A percentile compares a stretch with the other conserved stretches of the same genome.
phyloP scores from a whole-genome alignment of 179 eudicot genomes.

The Vitellaria paradoxa region DNA sequence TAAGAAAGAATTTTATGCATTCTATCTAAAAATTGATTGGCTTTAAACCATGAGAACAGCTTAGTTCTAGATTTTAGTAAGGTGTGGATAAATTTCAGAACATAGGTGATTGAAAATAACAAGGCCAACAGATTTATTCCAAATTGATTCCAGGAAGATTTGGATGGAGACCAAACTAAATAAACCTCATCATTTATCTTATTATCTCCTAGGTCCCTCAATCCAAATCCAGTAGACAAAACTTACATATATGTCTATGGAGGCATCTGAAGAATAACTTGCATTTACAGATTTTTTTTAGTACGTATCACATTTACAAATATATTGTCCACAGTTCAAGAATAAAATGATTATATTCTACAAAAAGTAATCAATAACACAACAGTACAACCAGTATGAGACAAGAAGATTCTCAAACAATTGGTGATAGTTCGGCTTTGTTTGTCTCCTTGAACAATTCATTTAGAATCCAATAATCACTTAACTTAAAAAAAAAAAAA shows the following conservation, averaged over 20 bases:
- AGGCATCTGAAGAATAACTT: not conserved
- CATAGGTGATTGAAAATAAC: too few species aligned
- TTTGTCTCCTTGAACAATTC: too few species aligned
- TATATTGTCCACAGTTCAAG: not conserved
- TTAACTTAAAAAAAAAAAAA: too few species aligned
- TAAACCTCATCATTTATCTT: not conserved
- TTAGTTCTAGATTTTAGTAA: not conserved
- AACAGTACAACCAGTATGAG: not conserved
- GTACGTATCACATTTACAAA: not conserved
- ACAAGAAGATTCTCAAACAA: not conserved
- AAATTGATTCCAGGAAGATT: not conserved
- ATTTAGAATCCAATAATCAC: too few species aligned
- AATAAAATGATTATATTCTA: not conserved
- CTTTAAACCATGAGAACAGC: not conserved
- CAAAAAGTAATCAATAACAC: not conserved
- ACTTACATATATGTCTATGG: not conserved
- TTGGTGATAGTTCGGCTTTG: too few species aligned
- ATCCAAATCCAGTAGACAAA: not conserved
- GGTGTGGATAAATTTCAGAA: not conserved
- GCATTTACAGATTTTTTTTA: not conserved
- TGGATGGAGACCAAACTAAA: not conserved
- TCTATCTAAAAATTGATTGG: not conserved
- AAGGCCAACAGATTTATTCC: not conserved
- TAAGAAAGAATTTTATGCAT: not conserved
- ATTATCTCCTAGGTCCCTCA: not conserved